Conservation (phyloP, 306 rosid genomes). For the Albizia julibrissin region DNA sequence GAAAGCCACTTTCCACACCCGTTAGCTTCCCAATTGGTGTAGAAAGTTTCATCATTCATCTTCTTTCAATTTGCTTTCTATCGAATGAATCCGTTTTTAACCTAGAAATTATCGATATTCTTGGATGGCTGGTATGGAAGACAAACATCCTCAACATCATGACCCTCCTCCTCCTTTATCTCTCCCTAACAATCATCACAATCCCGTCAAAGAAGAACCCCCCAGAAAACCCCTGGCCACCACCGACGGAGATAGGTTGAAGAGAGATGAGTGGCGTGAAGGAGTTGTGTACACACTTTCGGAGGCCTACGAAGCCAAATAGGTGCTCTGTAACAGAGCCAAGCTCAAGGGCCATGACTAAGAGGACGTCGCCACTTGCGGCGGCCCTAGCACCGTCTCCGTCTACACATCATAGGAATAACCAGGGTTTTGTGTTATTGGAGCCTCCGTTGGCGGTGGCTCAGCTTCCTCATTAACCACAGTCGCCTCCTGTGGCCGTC, state of each 20-base stretch:
- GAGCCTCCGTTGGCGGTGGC: conserved; percentile 51
- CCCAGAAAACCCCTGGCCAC: conserved; percentile 39
- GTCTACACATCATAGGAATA: conserved; percentile 1
- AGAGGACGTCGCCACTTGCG: conserved; percentile 66
- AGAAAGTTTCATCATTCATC: too few species aligned
- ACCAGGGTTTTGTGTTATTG: conserved; percentile 48
- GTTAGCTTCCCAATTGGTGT: too few species aligned
- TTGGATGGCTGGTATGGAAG: too few species aligned
- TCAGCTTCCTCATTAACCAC: conserved; percentile 33
- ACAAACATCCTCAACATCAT: conserved; percentile 42
- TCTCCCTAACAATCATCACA: background rate
- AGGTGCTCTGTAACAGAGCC: conserved; percentile 88
- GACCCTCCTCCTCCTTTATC: background rate
- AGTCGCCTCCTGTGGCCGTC: conserved; percentile 8
- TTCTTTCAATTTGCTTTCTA: too few species aligned
- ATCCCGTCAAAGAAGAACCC: conserved; percentile 48
- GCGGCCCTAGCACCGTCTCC: background rate
- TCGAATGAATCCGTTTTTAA: too few species aligned
- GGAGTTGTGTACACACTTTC: conserved; percentile 88
- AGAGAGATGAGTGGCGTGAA: conserved; percentile 99
- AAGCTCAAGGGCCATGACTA: conserved; percentile 94
- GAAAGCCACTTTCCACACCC: too few species aligned
- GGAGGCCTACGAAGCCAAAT: conserved; percentile 82
- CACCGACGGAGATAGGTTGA: conserved; percentile 51
- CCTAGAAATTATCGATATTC: too few species aligned